Evolutionary conservation across 2,329 filamentous ascomycete genomes (phyloP).

Genomic region (Plectosphaerella plurivora): DNA sequence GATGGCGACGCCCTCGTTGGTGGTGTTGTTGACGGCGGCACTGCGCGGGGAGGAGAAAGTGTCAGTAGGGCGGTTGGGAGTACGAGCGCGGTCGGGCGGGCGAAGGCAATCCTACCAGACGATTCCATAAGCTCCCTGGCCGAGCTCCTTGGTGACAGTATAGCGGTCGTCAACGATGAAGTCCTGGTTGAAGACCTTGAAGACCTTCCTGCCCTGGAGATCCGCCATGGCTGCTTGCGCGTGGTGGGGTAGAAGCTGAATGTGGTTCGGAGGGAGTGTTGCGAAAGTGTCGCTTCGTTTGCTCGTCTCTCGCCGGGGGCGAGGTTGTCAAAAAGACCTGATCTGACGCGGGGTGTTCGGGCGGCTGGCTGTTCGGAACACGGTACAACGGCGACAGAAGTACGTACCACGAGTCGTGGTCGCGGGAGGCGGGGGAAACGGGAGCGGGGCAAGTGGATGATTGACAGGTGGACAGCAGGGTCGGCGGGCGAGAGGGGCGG

Average conservation of each 20-base stretch:
- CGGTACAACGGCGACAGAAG: too few species aligned
- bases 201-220: slow-evolving; percentile 69
- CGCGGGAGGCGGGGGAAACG: neutral
- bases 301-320: neutral
- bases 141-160: slow-evolving; percentile 96
- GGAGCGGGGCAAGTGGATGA: neutral
- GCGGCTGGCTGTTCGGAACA: neutral
- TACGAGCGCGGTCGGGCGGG: slow-evolving; percentile 11
- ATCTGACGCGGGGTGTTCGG: neutral
- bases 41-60: slow-evolving; percentile 37
- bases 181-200: slow-evolving; percentile 99
- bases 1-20: slow-evolving; percentile 90
- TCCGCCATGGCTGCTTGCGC: slow-evolving; percentile 28
- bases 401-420: too few species aligned
- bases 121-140: slow-evolving; percentile 97
- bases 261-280: neutral
- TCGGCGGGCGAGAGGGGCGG: neutral
- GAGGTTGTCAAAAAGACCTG: neutral
- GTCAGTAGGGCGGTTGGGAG: slow-evolving; percentile 1
- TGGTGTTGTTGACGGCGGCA: slow-evolving; percentile 87
- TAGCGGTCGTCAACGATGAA: slow-evolving; percentile 98
- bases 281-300: neutral
- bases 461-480: neutral
- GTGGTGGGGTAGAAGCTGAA: neutral
- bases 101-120: slow-evolving; percentile 67